Base-by-base conservation (phyloP, 192 early-diverging fungal genomes). In the Entomortierella beljakovae region DNA sequence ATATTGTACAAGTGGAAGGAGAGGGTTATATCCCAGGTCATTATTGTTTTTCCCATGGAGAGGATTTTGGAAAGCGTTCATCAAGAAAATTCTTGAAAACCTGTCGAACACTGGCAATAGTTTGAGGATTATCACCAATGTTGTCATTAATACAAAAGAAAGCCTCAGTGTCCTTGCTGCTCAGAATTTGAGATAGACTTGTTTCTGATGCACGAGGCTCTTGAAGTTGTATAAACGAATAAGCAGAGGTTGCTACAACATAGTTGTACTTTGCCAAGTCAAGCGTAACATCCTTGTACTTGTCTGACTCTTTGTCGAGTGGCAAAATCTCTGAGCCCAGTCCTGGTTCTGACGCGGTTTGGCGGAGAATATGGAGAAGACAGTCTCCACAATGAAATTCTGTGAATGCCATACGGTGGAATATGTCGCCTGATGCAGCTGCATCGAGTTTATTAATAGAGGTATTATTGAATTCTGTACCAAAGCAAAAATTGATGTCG, bases 381-480 rank as follows among this genome's bases (percentile, higher is more conserved):
- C 81, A 82, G 34, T 82, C 81, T 28, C 81, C 81, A 55, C 81
- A 82, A 6, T 71, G 68, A 32, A 62, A 76, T 51, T 71, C 70
- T 22, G 56, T 3, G 33, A 71, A 82, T 15, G 81, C 72, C 23
- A 82, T 20, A 1, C 54, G 57, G 20, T 71, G 37, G 48, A 77
- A 82, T 31, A 82, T 64, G 0, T 51, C 32, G 8, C 4, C 18
- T 2, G 73, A 55, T 0, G 64, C 60, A 0, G 31, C 33, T 34
- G 40, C 51, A 34, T 65, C 62, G 18, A 75, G 28, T 11, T 31
- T 40, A 1, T 49, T 1, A 0, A 61, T 33, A 6, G 57, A 40
- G 2, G 15, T 8, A 50, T 77, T 29, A 20, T 16, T 48, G 61
- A 76, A 82, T 15, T 52, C 31, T 26, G 51, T 10, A 2, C 80